Evolutionary conservation across 2,329 filamentous ascomycete genomes (phyloP), one percentile per base, ranked within the genome.

Genomic region (Phyllosticta paracitricarpa): DNA sequence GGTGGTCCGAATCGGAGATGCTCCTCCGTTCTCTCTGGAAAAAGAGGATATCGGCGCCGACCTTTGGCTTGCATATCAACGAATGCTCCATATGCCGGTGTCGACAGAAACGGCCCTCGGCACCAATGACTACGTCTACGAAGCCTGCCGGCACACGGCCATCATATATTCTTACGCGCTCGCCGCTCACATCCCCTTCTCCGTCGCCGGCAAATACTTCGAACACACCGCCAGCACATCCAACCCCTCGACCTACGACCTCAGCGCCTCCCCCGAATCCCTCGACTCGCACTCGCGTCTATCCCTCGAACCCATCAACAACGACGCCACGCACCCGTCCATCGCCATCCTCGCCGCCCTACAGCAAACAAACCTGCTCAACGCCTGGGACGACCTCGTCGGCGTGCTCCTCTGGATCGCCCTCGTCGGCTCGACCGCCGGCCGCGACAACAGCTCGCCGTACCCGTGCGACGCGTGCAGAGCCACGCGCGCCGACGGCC

Each of bases 401-500:
- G 72, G 72, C 12, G 68, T 72, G 2, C 64, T 74, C 4, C 69
- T 71, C 59, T 73, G 68, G 66, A 65, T 69, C 19, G 61, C 66
- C 1, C 61, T 72, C 12, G 65, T 73, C 9, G 70, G 68, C 26
- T 66, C 67, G n/a, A 68, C 69, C 5, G 68, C 70, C 8, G 67
- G 67, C 12, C 60, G 60, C 52, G 51, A 52, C n/a, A 24, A 56
- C 2, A 33, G 51, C 33, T 57, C 59, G 59, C 52, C 59, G 2
- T 28, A 30, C 57, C 48, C 51, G 17, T 51, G 30, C 24, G 54
- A 25, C 25, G 26, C 56, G 17, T 48, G 51, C 14, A 30, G 51
- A 6, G 59, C 40, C 24, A 51, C 24, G 22, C 24, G n/a, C 55
- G 28, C 25, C 51, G 17, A 35, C 52, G 54, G 24, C 52, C 19